Base-by-base conservation (phyloP, 345 rosid genomes). In the Euphorbia pulcherrima region DNA sequence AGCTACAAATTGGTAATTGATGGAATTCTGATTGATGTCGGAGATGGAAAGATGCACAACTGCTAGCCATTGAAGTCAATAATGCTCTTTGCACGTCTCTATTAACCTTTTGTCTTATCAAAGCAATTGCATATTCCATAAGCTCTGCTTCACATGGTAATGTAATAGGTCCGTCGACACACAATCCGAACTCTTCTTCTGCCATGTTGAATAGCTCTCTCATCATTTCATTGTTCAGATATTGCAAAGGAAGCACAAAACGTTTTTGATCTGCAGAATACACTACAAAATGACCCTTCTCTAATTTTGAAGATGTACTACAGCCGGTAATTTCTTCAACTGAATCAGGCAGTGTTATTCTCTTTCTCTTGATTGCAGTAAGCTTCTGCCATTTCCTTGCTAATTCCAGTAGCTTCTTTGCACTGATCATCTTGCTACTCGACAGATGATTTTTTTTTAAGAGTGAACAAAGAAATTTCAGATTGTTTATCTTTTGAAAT, bases 211-310 rank as follows among this genome's bases (percentile, higher is more conserved):
- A 24, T 17, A 68, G 64, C 30, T 46, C 64, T 16, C 14, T 44
- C 44, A 68, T 53, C 0, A 21, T 53, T 53, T 53, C 28, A 10
- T 8, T 21, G 57, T 53, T 53, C 9, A 53, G 57, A 53, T 53
- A 53, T 23, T 53, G 28, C 12, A 69, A 33, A 12, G 59, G 66
- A 13, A 69, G 47, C 23, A 24, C 1, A 18, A 59, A 60, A 1
- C 72, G 50, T 28, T 56, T 55, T 39, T 56, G 54, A 55, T 68
- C 63, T 0, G 61, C n/a, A 9, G 62, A 53, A 39, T 69, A 69
- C 4, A 69, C 50, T 0, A 69, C 66, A 46, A 69, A 60, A 28
- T 35, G 48, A 18, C 72, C 72, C 47, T 69, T 69, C 7, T 60
- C 72, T 6, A 50, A 47, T 17, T 10, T 33, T 29, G 30, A 12